A percentile compares a stretch with the other conserved stretches of the same genome.
phyloP scores from a whole-genome alignment of 768 basidiomycete species.

The Amanita jacksonii region DNA sequence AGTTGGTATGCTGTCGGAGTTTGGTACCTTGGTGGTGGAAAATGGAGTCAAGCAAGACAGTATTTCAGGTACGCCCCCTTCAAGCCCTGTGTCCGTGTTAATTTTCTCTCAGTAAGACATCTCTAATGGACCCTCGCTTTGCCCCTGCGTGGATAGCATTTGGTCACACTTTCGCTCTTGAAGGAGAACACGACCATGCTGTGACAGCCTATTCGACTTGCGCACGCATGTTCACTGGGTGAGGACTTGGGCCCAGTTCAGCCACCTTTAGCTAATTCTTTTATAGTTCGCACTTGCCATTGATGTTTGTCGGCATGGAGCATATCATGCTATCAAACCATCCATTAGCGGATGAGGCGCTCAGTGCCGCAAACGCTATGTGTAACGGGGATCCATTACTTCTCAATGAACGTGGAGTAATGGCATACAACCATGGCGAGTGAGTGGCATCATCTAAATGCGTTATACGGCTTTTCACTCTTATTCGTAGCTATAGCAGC shows the following conservation, averaged over 20 bases:
- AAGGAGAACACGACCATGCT: slow-evolving; percentile 98
- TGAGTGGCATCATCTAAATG: slow-evolving; percentile 26
- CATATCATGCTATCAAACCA: slow-evolving; percentile 85
- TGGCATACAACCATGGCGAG: slow-evolving; percentile 83
- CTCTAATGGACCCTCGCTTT: slow-evolving; percentile 92
- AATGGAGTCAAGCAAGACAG: slow-evolving; percentile 86
- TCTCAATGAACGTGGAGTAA: slow-evolving; percentile 87
- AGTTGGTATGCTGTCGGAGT: slow-evolving; percentile 99
- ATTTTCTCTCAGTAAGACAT: slow-evolving; percentile 66
- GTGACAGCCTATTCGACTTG: slow-evolving; percentile 98
- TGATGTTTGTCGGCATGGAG: slow-evolving; percentile 98
- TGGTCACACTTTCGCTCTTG: slow-evolving; percentile 93
- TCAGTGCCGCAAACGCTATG: slow-evolving; percentile 71
- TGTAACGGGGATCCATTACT: slow-evolving; percentile 86
- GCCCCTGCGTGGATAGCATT: slow-evolving; percentile 97
- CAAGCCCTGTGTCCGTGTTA: slow-evolving; percentile 2
- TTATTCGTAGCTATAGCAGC: slow-evolving; percentile 46
- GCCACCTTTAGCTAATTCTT: neutral
- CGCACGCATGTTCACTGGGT: slow-evolving; percentile 93
- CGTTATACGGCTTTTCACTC: neutral
- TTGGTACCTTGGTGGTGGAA: slow-evolving; percentile 83
- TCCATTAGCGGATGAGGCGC: slow-evolving; percentile 76
- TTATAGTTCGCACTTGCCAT: slow-evolving; percentile 88
- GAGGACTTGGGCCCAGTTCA: slow-evolving; percentile 16
- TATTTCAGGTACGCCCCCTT: slow-evolving; percentile 69